phyloP scores from a whole-genome alignment of 31 red algal genomes.

The Odonthalia washingtoniensis region DNA sequence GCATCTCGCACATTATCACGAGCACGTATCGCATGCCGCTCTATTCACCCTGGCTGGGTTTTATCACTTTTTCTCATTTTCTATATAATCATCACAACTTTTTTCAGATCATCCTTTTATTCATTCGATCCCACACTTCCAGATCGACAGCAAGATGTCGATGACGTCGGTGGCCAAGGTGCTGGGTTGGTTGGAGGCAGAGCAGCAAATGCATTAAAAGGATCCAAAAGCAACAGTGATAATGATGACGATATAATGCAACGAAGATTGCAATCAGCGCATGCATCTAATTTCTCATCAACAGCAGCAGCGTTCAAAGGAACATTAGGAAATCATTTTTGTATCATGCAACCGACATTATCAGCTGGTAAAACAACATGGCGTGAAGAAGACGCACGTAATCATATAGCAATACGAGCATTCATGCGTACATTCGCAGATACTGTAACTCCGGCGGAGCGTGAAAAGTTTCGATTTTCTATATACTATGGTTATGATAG shows the following conservation, averaged over 20 bases:
- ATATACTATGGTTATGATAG: slow-evolving; percentile 86
- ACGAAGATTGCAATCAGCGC: slow-evolving; percentile 20
- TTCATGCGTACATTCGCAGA: slow-evolving; percentile 73
- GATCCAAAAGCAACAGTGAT: not conserved
- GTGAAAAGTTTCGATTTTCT: slow-evolving; percentile 55
- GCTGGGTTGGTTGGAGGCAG: too few species aligned
- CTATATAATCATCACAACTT: not conserved
- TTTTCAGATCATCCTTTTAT: not conserved
- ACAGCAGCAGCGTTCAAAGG: not conserved
- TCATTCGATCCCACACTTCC: not conserved
- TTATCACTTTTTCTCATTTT: not conserved
- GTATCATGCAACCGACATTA: slow-evolving; percentile 77
- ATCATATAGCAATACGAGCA: slow-evolving; percentile 70
- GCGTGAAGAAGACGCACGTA: slow-evolving; percentile 56
- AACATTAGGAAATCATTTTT: slow-evolving; percentile 72
- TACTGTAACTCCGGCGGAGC: slow-evolving; percentile 58
- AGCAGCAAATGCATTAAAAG: not conserved
- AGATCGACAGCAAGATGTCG: not conserved
- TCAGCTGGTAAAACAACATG: slow-evolving; percentile 64
- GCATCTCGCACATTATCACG: too few species aligned
- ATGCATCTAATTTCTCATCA: not conserved
- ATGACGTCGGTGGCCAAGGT: too few species aligned
- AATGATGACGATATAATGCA: slow-evolving; percentile 39
- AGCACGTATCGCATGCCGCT: too few species aligned
- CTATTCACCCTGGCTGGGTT: not conserved